Conservation (phyloP, 139 green algal species). For the Asterochloris sp. region DNA sequence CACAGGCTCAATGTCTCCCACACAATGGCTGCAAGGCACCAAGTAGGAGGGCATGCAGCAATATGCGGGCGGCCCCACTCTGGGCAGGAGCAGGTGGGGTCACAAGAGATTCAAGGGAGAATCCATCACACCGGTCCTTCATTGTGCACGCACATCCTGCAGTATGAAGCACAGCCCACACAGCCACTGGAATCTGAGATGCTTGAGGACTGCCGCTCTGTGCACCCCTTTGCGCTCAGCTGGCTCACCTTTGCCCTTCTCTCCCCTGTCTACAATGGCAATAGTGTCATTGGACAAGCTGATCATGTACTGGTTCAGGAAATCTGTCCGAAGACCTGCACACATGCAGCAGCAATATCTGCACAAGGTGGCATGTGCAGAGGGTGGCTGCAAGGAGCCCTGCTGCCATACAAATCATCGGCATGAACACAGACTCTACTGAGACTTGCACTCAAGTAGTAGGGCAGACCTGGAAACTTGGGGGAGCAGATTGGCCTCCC, state of each 20-base stretch:
- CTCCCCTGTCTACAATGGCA: slow-evolving; percentile 49
- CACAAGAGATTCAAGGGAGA: no score
- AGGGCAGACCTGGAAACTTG: slow-evolving; percentile 50
- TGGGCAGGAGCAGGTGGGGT: no score
- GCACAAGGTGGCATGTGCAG: background rate
- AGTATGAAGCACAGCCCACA: no score
- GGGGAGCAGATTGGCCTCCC: slow-evolving; percentile 62
- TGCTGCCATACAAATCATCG: background rate
- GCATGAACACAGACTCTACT: background rate
- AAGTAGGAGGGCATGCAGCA: no score
- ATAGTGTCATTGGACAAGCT: slow-evolving; percentile 65
- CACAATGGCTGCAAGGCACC: no score
- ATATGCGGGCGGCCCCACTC: no score
- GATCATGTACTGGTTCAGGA: slow-evolving; percentile 56
- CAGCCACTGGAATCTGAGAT: no score
- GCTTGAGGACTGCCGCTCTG: background rate
- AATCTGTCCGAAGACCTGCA: slow-evolving; percentile 51
- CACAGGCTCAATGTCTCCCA: background rate
- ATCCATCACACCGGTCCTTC: no score
- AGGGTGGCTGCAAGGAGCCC: background rate
- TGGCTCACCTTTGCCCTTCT: slow-evolving; percentile 16
- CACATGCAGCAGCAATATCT: background rate
- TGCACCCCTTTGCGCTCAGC: background rate
- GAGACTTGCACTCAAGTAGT: background rate
- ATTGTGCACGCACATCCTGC: no score